Evolutionary conservation across 1,139 yeast genomes (phyloP).

Genomic region (Ogataea hybrid): DNA sequence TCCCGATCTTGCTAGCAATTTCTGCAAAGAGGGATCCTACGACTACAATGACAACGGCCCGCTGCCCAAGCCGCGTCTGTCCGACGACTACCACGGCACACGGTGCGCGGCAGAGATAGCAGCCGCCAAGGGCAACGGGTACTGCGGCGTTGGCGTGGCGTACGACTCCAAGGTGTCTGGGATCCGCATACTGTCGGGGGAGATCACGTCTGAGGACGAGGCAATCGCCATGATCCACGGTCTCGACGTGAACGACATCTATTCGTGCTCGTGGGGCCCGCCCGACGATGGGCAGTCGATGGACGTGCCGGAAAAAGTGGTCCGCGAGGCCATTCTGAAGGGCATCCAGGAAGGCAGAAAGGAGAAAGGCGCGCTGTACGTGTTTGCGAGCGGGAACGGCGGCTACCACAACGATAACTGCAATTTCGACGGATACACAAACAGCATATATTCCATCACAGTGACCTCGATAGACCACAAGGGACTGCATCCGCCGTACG

Average conservation of each 20-base stretch:
- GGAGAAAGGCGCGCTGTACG: slow-evolving; percentile 83
- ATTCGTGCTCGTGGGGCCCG: slow-evolving; percentile 99
- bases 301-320: slow-evolving; percentile 79
- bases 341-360: slow-evolving; percentile 85
- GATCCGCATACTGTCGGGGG: slow-evolving; percentile 80
- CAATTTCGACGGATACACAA: slow-evolving; percentile 97
- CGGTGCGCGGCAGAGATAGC: slow-evolving; percentile 99
- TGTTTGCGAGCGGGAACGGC: slow-evolving; percentile 97
- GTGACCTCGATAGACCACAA: slow-evolving; percentile 90
- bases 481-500: slow-evolving; percentile 82
- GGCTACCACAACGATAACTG: slow-evolving; percentile 83
- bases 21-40: slow-evolving; percentile 77
- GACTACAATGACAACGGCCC: slow-evolving; percentile 80
- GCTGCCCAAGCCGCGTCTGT: slow-evolving; percentile 75
- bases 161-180: slow-evolving; percentile 86
- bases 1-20: slow-evolving; percentile 69
- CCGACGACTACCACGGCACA: slow-evolving; percentile 92
- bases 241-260: slow-evolving; percentile 80
- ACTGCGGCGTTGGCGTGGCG: slow-evolving; percentile 95
- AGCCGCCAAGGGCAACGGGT: slow-evolving; percentile 74
- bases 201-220: slow-evolving; percentile 81
- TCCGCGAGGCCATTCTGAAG: slow-evolving; percentile 75
- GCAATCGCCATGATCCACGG: slow-evolving; percentile 85
- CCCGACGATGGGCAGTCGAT: slow-evolving; percentile 87
- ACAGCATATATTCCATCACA: slow-evolving; percentile 91